Conservation (phyloP, 352 stramenopile species). For the Globisporangium acanthophoron region DNA sequence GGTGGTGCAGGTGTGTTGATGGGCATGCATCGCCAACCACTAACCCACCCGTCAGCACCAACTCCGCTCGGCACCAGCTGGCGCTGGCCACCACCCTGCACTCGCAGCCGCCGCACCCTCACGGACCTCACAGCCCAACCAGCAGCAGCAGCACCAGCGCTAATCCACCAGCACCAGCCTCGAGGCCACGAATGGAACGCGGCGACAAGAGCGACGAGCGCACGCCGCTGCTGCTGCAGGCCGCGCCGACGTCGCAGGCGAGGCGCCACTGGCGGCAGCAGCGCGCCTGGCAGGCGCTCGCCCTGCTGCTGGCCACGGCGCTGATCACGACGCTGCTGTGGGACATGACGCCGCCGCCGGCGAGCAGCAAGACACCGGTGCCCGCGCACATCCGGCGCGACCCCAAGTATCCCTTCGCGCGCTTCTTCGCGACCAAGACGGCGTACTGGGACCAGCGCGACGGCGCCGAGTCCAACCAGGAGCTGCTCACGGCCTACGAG, state of each 20-base stretch:
- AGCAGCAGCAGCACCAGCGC: neutral
- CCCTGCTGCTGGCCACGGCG: conserved; percentile 8
- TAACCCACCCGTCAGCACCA: too few relatives aligned
- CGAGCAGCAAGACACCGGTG: conserved; percentile 1
- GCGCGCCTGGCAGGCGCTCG: conserved; percentile 12
- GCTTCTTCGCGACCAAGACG: conserved; percentile 52
- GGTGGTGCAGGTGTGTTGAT: too few relatives aligned
- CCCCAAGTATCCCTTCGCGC: conserved; percentile 15
- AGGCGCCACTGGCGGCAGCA: neutral
- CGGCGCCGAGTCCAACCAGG: conserved; percentile 12
- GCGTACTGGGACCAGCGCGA: conserved; percentile 51
- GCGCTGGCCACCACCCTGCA: too few relatives aligned
- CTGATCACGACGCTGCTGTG: conserved; percentile 14
- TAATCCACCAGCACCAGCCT: neutral
- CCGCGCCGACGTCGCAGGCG: conserved; percentile 6
- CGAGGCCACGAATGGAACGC: neutral
- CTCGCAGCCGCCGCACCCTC: too few relatives aligned
- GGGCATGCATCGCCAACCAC: too few relatives aligned
- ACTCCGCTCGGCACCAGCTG: too few relatives aligned
- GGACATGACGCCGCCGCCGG: conserved; percentile 13
- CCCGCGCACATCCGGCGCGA: conserved; percentile 10
- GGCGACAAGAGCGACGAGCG: conserved; percentile 1
- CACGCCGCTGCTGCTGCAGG: conserved; percentile 1
- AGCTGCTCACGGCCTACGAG: conserved; percentile 20
- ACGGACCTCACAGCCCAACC: neutral